Evolutionary conservation across 495 filamentous ascomycete species (phyloP).

Genomic region (Filosporella fistucella): DNA sequence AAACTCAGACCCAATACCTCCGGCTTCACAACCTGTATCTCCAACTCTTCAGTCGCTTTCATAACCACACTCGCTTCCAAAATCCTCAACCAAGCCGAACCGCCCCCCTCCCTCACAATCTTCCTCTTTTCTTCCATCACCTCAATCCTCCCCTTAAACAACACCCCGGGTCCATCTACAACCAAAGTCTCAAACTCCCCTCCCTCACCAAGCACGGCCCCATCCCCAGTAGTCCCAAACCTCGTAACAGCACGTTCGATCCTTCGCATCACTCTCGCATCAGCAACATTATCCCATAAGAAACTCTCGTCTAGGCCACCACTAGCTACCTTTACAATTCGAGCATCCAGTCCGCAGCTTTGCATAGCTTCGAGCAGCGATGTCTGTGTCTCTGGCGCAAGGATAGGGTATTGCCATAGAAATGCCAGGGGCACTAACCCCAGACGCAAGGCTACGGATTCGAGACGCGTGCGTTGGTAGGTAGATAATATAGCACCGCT

Average conservation of each 20-base stretch:
- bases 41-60: constrained; percentile 11
- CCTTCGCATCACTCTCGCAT: constrained; percentile 40
- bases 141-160: constrained; percentile 70
- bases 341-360: constrained; percentile 66
- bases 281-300: constrained; percentile 77
- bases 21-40: constrained; percentile 1
- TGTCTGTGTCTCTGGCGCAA: constrained; percentile 40
- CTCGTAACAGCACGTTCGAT: constrained; percentile 60
- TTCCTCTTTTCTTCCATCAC: constrained; percentile 49
- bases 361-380: constrained; percentile 77
- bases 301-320: constrained; percentile 79
- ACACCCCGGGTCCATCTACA: constrained; percentile 64
- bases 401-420: constrained; percentile 84
- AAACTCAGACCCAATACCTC: constrained; percentile 2
- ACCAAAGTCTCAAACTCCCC: constrained; percentile 96
- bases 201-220: constrained; percentile 82
- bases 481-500: constrained; percentile 90
- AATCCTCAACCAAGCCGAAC: constrained; percentile 44
- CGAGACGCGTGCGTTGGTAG: constrained; percentile 91
- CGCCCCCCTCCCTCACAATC: constrained; percentile 62
- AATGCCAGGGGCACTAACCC: constrained; percentile 76
- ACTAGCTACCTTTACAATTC: constrained; percentile 91
- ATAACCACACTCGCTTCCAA: constrained; percentile 15
- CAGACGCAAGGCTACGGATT: constrained; percentile 77
- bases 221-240: constrained; percentile 60